phyloP scores from a whole-genome alignment of 2,329 filamentous ascomycete species.

The Onygena corvina region DNA sequence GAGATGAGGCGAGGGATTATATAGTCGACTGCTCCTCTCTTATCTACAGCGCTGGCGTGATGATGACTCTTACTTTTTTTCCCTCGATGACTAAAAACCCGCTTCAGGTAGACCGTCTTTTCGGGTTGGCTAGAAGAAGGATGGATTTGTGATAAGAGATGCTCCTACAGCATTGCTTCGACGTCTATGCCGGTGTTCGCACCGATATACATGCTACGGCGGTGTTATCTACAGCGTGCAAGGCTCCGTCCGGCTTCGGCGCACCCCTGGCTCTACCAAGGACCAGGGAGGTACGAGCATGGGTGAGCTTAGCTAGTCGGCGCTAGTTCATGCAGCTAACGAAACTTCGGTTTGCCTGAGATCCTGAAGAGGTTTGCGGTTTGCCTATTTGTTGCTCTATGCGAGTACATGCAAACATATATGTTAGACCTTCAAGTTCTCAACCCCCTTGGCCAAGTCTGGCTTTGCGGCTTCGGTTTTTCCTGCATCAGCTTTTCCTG shows the following conservation, averaged over 20 bases:
- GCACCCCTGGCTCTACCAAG: neutral
- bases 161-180: too few species aligned
- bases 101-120: too few species aligned
- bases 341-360: neutral
- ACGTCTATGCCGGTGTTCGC: too few species aligned
- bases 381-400: neutral
- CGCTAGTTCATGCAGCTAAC: conserved; percentile 5
- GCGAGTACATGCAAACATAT: too few species aligned
- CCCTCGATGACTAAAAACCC: conserved; percentile 1
- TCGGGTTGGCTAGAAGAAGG: too few species aligned
- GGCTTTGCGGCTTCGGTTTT: conserved; percentile 21
- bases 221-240: too few species aligned
- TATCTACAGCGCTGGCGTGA: neutral
- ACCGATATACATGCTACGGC: too few species aligned
- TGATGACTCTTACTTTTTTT: neutral
- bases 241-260: conserved; percentile 1
- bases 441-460: conserved; percentile 31
- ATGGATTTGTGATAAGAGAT: too few species aligned
- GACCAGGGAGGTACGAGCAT: too few species aligned
- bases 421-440: conserved; percentile 30
- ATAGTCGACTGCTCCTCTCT: neutral
- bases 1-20: neutral
- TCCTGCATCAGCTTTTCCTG: conserved; percentile 19
- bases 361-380: neutral
- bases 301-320: too few species aligned